Base-by-base conservation (phyloP, 2,329 filamentous ascomycete species). In the Tolypocladium sp. region DNA sequence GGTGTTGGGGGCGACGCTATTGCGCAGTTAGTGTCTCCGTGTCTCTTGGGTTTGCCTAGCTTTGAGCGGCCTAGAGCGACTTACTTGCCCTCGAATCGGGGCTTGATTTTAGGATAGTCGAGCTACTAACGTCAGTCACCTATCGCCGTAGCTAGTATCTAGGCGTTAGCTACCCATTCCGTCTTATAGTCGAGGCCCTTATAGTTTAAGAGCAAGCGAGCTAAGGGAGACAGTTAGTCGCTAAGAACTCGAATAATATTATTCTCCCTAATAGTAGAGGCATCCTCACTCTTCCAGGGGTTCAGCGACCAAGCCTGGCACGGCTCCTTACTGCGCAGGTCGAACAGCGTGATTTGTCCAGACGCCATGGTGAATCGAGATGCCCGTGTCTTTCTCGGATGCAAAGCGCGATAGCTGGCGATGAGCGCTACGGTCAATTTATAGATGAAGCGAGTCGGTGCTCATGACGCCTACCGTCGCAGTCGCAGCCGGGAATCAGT, bases 211-310 rank as follows among this genome's bases (percentile, higher is more conserved):
- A 81, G 68, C 59, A 90, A 71, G 1, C 88, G 85, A 52, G 83
- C 87, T 89, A 57, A 12, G 30, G 37, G 8, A 38, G 44, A 7
- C 4, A 49, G 13, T 49, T 4, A 27, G 44, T 49, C 22, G 44
- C 12, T 7, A 12, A 13, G 22, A 2, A n/a, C n/a, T n/a, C n/a
- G n/a, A n/a, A n/a, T n/a, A n/a, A n/a, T n/a, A n/a, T n/a, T n/a
- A n/a, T n/a, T n/a, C n/a, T n/a, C n/a, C n/a, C n/a, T n/a, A n/a
- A n/a, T n/a, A n/a, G n/a, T n/a, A n/a, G n/a, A n/a, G n/a, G n/a
- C n/a, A n/a, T n/a, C n/a, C 67, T 65, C 72, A 87, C 86, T 84
- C 73, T 88, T 90, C 87, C 86, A 90, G 0, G 87, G 82, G 68
- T 90, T 91, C 53, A 82, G 73, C 1, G 86, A 87, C 88, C 88